phyloP scores from a whole-genome alignment of 257 asterid species.

The Salvia rosmarinus region DNA sequence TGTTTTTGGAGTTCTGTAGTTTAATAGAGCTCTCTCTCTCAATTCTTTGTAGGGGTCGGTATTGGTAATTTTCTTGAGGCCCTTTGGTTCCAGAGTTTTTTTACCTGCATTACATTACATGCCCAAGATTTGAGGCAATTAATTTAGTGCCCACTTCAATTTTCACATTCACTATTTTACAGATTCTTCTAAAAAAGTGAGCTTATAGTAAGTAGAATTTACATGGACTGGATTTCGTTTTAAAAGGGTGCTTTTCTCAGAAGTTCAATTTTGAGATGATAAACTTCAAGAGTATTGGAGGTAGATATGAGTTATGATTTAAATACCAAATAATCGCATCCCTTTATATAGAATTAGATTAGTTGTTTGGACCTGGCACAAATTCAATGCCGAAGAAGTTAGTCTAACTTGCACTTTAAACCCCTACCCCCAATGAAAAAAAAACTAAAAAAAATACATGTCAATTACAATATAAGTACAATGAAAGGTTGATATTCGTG shows the following conservation, averaged over 20 bases:
- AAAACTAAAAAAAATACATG: neutral
- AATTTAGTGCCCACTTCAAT: conserved; percentile 43
- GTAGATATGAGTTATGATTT: neutral
- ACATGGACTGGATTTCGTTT: too few relatives aligned
- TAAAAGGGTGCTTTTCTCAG: neutral
- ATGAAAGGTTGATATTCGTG: conserved; percentile 4
- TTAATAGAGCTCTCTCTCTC: conserved; percentile 30
- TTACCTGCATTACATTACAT: conserved; percentile 36
- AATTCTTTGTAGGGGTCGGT: conserved; percentile 32
- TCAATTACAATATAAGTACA: neutral
- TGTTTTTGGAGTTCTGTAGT: conserved; percentile 37
- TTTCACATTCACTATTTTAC: neutral
- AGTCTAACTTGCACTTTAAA: neutral
- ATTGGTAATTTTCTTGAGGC: conserved; percentile 37
- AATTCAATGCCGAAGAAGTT: neutral
- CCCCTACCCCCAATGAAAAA: neutral
- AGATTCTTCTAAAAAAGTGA: neutral
- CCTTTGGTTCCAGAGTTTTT: conserved; percentile 40
- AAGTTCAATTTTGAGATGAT: neutral
- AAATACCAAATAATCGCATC: neutral
- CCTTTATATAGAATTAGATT: neutral
- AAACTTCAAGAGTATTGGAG: neutral
- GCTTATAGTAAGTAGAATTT: too few relatives aligned
- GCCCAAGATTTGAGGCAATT: conserved; percentile 52
- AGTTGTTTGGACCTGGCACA: conserved; percentile 24